Evolutionary conservation across 805 yeast species (phyloP).

Genomic region (Candida krabiensis): DNA sequence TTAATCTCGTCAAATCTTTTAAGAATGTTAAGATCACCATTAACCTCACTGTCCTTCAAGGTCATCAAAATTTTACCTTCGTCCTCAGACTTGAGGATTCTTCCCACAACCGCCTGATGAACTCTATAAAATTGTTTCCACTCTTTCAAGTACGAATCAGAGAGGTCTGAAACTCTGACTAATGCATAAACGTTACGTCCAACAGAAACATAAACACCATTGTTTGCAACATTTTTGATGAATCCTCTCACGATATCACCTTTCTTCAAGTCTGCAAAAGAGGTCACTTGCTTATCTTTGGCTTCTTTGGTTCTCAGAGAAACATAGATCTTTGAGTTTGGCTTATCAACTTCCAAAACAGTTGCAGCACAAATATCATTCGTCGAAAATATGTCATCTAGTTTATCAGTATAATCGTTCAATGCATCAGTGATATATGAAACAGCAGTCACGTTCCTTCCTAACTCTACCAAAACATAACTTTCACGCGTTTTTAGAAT

Average conservation of each 20-base stretch:
- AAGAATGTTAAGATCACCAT: slow-evolving; percentile 60
- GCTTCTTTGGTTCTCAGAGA: slow-evolving; percentile 58
- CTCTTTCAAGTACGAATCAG: slow-evolving; percentile 78
- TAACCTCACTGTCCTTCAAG: slow-evolving; percentile 75
- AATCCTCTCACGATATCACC: slow-evolving; percentile 84
- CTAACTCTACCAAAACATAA: slow-evolving; percentile 67
- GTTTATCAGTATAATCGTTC: slow-evolving; percentile 57
- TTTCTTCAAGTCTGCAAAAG: slow-evolving; percentile 53
- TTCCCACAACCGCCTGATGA: slow-evolving; percentile 74
- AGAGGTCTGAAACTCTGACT: slow-evolving; percentile 76
- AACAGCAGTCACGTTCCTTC: slow-evolving; percentile 60
- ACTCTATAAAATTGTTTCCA: slow-evolving; percentile 79
- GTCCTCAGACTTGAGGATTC: slow-evolving; percentile 59
- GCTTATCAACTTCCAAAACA: slow-evolving; percentile 46
- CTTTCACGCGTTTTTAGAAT: slow-evolving; percentile 57
- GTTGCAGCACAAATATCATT: slow-evolving; percentile 61
- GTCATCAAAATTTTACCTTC: slow-evolving; percentile 73
- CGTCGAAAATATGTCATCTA: slow-evolving; percentile 47
- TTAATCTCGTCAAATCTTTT: slow-evolving; percentile 67
- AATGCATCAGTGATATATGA: slow-evolving; percentile 77
- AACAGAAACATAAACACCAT: slow-evolving; percentile 76
- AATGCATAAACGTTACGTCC: slow-evolving; percentile 74
- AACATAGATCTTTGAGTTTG: slow-evolving; percentile 56
- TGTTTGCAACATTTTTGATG: slow-evolving; percentile 68
- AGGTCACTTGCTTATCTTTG: slow-evolving; percentile 48